Evolutionary conservation across 208 protist genomes (phyloP), one percentile per base, ranked within the genome.

Genomic region (Trypanosoma platydactyli): DNA sequence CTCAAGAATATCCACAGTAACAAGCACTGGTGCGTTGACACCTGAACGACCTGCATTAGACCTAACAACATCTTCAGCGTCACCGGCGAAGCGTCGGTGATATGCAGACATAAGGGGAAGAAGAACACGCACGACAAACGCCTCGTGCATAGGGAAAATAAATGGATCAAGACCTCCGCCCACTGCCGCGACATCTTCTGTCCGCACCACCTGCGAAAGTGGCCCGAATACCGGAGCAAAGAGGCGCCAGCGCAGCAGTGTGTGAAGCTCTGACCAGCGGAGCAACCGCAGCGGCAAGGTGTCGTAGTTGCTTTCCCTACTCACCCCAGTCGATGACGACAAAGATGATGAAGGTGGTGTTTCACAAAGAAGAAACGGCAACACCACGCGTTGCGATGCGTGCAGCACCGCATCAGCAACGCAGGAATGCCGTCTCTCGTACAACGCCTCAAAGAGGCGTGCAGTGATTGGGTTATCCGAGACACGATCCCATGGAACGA

Each of bases 21-120:
- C 56, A 25, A 38, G 62, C 13, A 38, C 56, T 0, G 9, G 56
- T 15, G 56, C 24, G 5, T 15, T 48, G 59, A 20, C 33, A 7
- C 42, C 42, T 62, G 38, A 15, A 29, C 15, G 16, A 16, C 1
- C 40, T 24, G 27, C 20, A 22, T 20, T 20, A 18, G 2, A 9
- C n/a, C 58, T 16, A 33, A n/a, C 3, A 3, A 5, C 24, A 40
- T 48, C 40, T 24, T 33, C 51, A n/a, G 40, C 22, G 29, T 9
- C 48, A 22, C 54, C 18, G 53, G 50, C 35, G 18, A 51, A 40
- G 15, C 49, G 29, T 49, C 56, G 22, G 38, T 74, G 55, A 59
- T 83, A 93, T n/a, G 22, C 18, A n/a, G 16, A 11, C 83, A 93
- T 80, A 1, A 66, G 60, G 0, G 87, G 87, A 44, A 87, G 63